Evolutionary conservation across 148 eudicot species (phyloP), one percentile per base, ranked within the genome.

Genomic region (Amaranthus palmeri): DNA sequence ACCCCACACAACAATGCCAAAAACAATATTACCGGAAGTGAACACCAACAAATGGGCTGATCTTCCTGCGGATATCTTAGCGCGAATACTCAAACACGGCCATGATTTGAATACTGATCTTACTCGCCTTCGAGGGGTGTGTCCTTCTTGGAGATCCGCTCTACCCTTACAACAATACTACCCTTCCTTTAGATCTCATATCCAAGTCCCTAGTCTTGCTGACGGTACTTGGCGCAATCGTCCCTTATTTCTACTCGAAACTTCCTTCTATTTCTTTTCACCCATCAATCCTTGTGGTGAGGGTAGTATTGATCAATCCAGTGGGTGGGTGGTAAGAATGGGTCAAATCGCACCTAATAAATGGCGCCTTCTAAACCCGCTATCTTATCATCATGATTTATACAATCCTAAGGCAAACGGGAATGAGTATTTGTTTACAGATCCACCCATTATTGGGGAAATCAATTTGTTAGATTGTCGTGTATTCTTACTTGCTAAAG

Each of bases 1-100:
- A 36, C n/a, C 60, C 2, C 36, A 57, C 10, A 36, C 10, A 36
- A 2, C 61, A 2, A 57, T 18, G 12, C 17, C 8, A 8, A 57
- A 57, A 25, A 25, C 36, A 25, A 25, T 25, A 25, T 1, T 25
- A 5, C 48, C 65, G 3, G 10, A n/a, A 58, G 4, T 41, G 10
- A 58, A 58, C 42, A 25, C 64, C 5, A 36, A 10, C 7, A 41
- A 61, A 42, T 72, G 75, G 74, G 57, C 75, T 17, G 5, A 72
- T 46, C 68, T 72, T 36, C 75, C 75, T 0, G 61, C 61, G 54
- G 54, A 14, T 42, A 7, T 71, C 67, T 57, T 71, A 7, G 40
- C 13, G 3, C 52, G 41, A 11, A 52, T 71, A 25, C 1, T 59
- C 10, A 14, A 18, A 47, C n/a, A 25, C n/a, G n/a, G n/a, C 57